Conservation (phyloP, 2,329 filamentous ascomycete genomes). For the Davidsoniella eucalypti region DNA sequence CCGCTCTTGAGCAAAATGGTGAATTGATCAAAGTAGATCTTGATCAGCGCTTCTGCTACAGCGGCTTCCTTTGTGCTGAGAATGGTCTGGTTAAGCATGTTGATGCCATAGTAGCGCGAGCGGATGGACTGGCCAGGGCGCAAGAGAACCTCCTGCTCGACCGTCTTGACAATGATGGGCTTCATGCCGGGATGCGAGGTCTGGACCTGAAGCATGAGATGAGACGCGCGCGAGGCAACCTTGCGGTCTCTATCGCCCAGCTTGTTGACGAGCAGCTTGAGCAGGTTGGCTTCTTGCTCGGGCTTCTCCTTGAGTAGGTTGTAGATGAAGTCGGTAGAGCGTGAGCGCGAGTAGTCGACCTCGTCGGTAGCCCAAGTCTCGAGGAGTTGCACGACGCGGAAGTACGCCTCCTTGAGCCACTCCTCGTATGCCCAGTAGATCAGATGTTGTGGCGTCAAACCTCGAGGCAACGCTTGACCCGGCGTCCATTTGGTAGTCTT, state of each 20-base stretch:
- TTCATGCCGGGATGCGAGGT: conserved; percentile 90
- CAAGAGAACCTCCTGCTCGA: conserved; percentile 79
- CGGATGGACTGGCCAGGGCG: conserved; percentile 73
- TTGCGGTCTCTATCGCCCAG: conserved; percentile 90
- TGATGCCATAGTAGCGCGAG: conserved; percentile 89
- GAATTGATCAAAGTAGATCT: conserved; percentile 88
- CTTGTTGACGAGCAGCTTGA: conserved; percentile 88
- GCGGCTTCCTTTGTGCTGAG: conserved; percentile 68
- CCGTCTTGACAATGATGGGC: conserved; percentile 60
- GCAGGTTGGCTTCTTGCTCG: conserved; percentile 87
- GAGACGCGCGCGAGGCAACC: conserved; percentile 84
- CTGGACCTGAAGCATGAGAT: conserved; percentile 81
- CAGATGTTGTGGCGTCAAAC: conserved; percentile 59
- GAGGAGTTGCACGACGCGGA: conserved; percentile 78
- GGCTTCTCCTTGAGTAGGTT: conserved; percentile 88
- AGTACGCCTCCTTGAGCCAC: conserved; percentile 87
- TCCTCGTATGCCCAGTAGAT: conserved; percentile 87
- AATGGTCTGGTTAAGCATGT: conserved; percentile 93
- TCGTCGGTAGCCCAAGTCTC: conserved; percentile 92
- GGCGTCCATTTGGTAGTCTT: conserved; percentile 44
- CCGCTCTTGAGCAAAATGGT: conserved; percentile 58
- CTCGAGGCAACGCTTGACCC: conserved; percentile 55
- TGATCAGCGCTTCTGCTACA: conserved; percentile 63
- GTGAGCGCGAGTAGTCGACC: conserved; percentile 78
- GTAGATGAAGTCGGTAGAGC: conserved; percentile 80